A percentile compares a stretch with the other conserved stretches of the same genome.
These are phyloP conservation scores for Claviceps humidiphila DNA, from an alignment of 2,329 filamentous ascomycete genomes.

Conservation along the genomic window DNA sequence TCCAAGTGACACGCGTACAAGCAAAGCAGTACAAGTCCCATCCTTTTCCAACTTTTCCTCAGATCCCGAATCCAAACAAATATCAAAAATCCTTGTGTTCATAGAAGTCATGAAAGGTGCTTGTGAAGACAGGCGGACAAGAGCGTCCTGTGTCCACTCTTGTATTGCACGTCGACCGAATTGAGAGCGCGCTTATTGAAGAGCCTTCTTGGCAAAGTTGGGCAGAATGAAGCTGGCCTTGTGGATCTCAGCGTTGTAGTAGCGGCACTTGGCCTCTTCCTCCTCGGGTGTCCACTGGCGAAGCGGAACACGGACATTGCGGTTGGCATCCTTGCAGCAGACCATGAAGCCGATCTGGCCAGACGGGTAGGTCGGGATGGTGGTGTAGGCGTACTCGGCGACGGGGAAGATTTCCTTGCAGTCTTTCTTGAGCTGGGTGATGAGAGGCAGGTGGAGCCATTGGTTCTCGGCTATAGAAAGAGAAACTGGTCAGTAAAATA, in stretches of 20 bases:
- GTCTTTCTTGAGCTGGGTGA: slow-evolving; percentile 88
- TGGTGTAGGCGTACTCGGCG: slow-evolving; percentile 97
- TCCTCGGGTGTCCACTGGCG: slow-evolving; percentile 73
- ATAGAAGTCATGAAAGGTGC: too few relatives aligned
- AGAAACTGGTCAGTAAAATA: slow-evolving; percentile 7
- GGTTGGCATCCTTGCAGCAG: slow-evolving; percentile 83
- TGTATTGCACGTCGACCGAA: too few relatives aligned
- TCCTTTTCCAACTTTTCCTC: too few relatives aligned
- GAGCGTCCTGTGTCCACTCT: slow-evolving; percentile 1
- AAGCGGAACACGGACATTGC: slow-evolving; percentile 74
- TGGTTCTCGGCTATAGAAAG: slow-evolving; percentile 76
- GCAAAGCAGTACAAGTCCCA: too few relatives aligned
- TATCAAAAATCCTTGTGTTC: too few relatives aligned
- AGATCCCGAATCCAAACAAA: too few relatives aligned
- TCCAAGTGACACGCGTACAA: too few relatives aligned
- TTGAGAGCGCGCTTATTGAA: slow-evolving; percentile 30
- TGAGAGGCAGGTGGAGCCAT: slow-evolving; percentile 93
- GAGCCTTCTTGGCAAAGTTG: slow-evolving; percentile 75
- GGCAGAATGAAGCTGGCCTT: slow-evolving; percentile 87
- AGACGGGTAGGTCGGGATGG: slow-evolving; percentile 96
- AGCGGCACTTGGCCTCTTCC: slow-evolving; percentile 84
- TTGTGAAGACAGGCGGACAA: neutral
- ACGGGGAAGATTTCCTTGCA: slow-evolving; percentile 96
- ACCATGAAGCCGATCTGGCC: slow-evolving; percentile 99
- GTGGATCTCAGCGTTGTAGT: slow-evolving; percentile 97